Conservation (phyloP, 2,329 filamentous ascomycete genomes). For the Colletotrichum tropicale region DNA sequence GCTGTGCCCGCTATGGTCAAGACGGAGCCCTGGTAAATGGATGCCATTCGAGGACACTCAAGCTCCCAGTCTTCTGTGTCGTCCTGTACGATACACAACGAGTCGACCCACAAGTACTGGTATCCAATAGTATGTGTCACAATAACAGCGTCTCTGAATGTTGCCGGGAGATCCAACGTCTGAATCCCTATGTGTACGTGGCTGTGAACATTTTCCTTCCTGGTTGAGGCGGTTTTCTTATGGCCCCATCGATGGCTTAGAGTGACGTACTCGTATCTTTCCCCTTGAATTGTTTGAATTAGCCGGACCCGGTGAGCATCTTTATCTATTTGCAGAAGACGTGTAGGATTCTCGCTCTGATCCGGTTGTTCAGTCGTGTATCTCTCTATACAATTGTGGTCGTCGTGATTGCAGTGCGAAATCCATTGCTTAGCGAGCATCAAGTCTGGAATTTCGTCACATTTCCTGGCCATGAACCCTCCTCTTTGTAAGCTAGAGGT, state of each 20-base stretch:
- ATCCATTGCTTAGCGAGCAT: not conserved
- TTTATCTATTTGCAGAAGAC: not conserved
- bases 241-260: not conserved
- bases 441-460: not conserved
- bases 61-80: not conserved
- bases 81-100: slow-evolving; percentile 3
- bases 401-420: not conserved
- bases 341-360: not conserved
- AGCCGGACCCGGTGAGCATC: not conserved
- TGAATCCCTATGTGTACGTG: not conserved
- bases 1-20: not conserved
- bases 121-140: not conserved
- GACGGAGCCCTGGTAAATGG: not conserved
- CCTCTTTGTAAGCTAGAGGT: not conserved
- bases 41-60: not conserved
- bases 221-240: not conserved
- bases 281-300: not conserved
- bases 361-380: not conserved
- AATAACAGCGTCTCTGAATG: not conserved
- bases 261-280: not conserved
- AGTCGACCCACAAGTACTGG: not conserved
- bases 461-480: not conserved
- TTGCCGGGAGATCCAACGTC: not conserved
- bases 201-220: not conserved
- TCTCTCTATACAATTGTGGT: not conserved